Conservation (phyloP, 2,329 filamentous ascomycete species). For the Dactylellina cionopaga region DNA sequence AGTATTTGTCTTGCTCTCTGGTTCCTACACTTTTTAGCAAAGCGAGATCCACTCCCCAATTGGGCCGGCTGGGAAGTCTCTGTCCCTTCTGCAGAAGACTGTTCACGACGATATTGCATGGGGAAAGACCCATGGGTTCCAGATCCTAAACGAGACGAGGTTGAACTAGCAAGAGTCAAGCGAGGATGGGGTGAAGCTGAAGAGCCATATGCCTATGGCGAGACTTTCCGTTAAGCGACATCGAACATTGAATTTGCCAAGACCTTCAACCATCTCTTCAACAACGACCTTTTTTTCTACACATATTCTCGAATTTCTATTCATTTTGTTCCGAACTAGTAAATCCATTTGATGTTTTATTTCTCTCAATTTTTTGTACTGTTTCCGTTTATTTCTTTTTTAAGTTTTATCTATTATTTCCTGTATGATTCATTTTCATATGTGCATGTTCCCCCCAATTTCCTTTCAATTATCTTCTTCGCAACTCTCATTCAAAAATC, state of each 20-base stretch:
- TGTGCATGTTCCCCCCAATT: neutral
- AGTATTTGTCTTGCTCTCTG: conserved; percentile 44
- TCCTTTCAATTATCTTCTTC: conserved; percentile 2
- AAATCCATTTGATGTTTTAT: neutral
- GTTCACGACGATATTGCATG: conserved; percentile 49
- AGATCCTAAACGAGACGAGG: conserved; percentile 47
- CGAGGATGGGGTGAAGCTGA: conserved; percentile 49
- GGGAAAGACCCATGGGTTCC: conserved; percentile 47
- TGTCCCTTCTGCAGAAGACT: conserved; percentile 41
- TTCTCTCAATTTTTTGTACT: conserved; percentile 3
- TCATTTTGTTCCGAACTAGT: neutral
- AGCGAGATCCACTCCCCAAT: conserved; percentile 40
- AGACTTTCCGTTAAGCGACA: conserved; percentile 35
- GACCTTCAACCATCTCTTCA: neutral
- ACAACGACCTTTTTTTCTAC: neutral
- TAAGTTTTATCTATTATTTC: neutral
- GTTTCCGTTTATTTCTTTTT: conserved; percentile 3
- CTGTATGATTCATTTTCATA: neutral
- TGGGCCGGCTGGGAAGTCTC: conserved; percentile 46
- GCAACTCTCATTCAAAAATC: neutral
- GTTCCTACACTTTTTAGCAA: conserved; percentile 45
- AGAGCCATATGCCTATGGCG: conserved; percentile 48
- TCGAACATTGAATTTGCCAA: neutral
- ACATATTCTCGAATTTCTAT: neutral
- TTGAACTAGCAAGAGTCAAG: conserved; percentile 47